A percentile compares a stretch with the other conserved stretches of the same genome.
These are phyloP conservation scores for Hortiboletus campestris DNA, from an alignment of 768 basidiomycete species.

Conservation along the genomic window DNA sequence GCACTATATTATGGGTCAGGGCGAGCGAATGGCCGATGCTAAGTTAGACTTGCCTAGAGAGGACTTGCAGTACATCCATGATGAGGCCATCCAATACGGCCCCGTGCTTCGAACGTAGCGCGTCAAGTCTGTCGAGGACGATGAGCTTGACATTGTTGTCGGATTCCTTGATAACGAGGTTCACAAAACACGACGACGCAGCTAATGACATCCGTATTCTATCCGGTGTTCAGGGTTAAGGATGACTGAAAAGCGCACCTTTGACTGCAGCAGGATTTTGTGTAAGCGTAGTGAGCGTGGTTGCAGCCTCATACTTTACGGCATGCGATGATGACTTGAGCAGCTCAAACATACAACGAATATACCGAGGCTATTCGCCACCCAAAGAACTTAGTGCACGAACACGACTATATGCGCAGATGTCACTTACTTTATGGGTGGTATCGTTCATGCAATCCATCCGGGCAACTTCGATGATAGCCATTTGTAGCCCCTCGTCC, in stretches of 20 bases:
- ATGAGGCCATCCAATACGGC: constrained; percentile 86
- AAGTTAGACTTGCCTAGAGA: constrained; percentile 58
- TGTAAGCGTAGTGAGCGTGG: constrained; percentile 88
- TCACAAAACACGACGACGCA: constrained; percentile 84
- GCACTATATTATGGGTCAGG: constrained; percentile 46
- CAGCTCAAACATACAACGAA: constrained; percentile 90
- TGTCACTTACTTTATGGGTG: constrained; percentile 64
- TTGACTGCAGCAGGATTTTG: constrained; percentile 96
- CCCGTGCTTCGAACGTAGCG: constrained; percentile 79
- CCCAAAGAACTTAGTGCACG: constrained; percentile 1
- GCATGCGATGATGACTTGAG: constrained; percentile 87
- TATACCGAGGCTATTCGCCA: constrained; percentile 74
- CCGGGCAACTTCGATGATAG: constrained; percentile 90
- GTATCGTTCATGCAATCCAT: constrained; percentile 87
- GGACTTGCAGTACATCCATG: constrained; percentile 92
- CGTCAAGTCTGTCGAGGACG: constrained; percentile 87
- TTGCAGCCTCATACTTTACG: constrained; percentile 97
- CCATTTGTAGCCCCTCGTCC: constrained; percentile 95
- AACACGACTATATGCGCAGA: background rate
- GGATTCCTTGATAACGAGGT: constrained; percentile 89
- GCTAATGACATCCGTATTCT: constrained; percentile 44
- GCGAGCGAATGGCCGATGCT: background rate
- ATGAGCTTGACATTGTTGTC: constrained; percentile 99
- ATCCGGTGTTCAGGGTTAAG: background rate
- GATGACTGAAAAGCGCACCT: constrained; percentile 45